These are phyloP conservation scores for Quercus ilex DNA, from an alignment of 306 rosid species.

Conservation along the genomic window DNA sequence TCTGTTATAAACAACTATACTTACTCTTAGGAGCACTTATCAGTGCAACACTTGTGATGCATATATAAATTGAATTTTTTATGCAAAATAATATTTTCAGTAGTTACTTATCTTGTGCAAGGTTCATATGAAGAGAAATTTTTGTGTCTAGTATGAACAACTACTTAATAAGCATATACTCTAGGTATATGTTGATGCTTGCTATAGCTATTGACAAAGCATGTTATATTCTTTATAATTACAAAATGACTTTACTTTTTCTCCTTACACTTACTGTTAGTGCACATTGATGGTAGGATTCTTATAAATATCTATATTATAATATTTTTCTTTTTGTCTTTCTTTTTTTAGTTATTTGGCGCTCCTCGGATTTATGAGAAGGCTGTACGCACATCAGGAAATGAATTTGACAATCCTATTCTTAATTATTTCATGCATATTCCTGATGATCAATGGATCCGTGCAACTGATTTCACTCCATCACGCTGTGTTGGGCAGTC, in stretches of 20 bases:
- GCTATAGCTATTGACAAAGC: neutral
- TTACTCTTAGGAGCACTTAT: neutral
- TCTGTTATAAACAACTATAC: neutral
- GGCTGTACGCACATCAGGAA: slow-evolving; percentile 14
- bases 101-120: neutral
- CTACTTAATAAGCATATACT: neutral
- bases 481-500: slow-evolving; percentile 61
- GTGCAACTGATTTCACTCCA: slow-evolving; percentile 72
- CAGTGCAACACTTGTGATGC: neutral
- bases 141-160: neutral
- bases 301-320: slow-evolving; percentile 3
- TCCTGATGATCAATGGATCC: slow-evolving; percentile 64
- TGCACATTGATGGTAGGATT: neutral
- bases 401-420: slow-evolving; percentile 27
- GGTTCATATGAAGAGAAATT: neutral
- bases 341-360: slow-evolving; percentile 48
- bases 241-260: neutral
- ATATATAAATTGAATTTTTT: neutral
- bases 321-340: neutral
- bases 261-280: neutral
- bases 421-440: slow-evolving; percentile 32
- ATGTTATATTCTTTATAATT: neutral
- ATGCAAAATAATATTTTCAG: neutral
- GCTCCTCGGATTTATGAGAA: slow-evolving; percentile 69
- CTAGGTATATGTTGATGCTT: neutral